Evolutionary conservation across 768 basidiomycete genomes (phyloP), one percentile per base, ranked within the genome.

Genomic region (Boletus tylopilopsis): DNA sequence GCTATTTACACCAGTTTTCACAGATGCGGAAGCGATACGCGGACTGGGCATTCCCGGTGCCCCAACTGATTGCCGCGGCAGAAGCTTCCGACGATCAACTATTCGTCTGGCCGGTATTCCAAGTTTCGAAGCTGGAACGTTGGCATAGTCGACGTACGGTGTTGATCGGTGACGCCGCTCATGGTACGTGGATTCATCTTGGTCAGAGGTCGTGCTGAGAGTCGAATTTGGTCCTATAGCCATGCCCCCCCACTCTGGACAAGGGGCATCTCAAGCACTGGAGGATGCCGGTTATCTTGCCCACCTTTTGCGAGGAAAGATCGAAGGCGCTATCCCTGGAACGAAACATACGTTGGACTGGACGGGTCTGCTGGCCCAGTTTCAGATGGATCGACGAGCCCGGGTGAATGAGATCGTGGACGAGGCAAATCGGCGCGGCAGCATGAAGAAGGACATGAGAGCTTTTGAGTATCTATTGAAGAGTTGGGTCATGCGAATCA

Each of bases 131-230:
- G 38, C 53, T 67, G 35, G 48, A 57, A 33, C 52, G 24, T 23
- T 63, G 63, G 65, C 53, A 65, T 33, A 56, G 64, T 42, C 50
- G 45, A 39, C 55, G 55, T 9, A 55, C 61, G 27, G 58, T 68
- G 7, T 57, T 67, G n/a, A 54, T 68, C 21, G 66, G 66, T 3
- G 67, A 67, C n/a, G 65, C 65, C 39, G 64, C 62, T 38, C 65
- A 68, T 51, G 64, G 65, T 67, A 44, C 4, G 61, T 52, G 25
- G 22, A 13, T 16, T 33, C 9, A 22, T 18, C 4, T 44, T 16
- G 35, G 7, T 27, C 3, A 6, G 2, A 40, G n/a, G 35, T 34
- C 8, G 34, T 7, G 37, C n/a, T 42, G 22, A n/a, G 6, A 40
- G 21, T 24, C n/a, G 29, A 43, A 2, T 21, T 38, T 25, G 23